These are phyloP conservation scores for Mortierella antarctica DNA, from an alignment of 192 early-diverging fungal genomes.

Conservation along the genomic window DNA sequence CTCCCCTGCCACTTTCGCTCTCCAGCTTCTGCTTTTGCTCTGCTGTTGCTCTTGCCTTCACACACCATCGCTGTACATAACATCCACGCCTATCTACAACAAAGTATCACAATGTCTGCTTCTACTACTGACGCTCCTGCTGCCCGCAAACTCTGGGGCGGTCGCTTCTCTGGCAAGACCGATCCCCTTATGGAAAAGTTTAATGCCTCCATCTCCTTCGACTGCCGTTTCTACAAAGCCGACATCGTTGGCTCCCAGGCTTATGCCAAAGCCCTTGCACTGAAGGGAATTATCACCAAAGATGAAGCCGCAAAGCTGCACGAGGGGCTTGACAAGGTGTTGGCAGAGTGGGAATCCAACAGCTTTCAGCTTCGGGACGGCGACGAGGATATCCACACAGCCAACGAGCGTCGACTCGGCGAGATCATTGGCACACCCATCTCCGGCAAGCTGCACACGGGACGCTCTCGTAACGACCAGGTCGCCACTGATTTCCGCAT, in stretches of 20 bases:
- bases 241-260: constrained; percentile 91
- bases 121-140: constrained; percentile 7
- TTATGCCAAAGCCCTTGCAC: constrained; percentile 85
- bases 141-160: constrained; percentile 78
- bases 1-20: too few species aligned
- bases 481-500: constrained; percentile 98
- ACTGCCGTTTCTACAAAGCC: constrained; percentile 91
- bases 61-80: not conserved
- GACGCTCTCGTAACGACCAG: constrained; percentile 96
- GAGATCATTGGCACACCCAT: constrained; percentile 89
- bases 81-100: not conserved
- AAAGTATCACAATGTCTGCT: not conserved
- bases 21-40: not conserved
- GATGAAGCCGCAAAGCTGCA: constrained; percentile 80
- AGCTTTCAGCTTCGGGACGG: constrained; percentile 76
- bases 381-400: constrained; percentile 99
- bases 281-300: constrained; percentile 78
- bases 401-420: constrained; percentile 94
- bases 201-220: constrained; percentile 96
- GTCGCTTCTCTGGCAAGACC: constrained; percentile 87
- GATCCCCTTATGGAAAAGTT: constrained; percentile 98
- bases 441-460: constrained; percentile 98
- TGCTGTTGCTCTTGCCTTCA: not conserved
- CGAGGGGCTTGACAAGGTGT: constrained; percentile 79
- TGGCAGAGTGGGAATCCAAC: constrained; percentile 82